Percentiles rank a stretch among this genome's conserved stretches.
Evolutionary conservation across 495 filamentous ascomycete species (phyloP).

Genomic region (Penicillium waksmanii): DNA sequence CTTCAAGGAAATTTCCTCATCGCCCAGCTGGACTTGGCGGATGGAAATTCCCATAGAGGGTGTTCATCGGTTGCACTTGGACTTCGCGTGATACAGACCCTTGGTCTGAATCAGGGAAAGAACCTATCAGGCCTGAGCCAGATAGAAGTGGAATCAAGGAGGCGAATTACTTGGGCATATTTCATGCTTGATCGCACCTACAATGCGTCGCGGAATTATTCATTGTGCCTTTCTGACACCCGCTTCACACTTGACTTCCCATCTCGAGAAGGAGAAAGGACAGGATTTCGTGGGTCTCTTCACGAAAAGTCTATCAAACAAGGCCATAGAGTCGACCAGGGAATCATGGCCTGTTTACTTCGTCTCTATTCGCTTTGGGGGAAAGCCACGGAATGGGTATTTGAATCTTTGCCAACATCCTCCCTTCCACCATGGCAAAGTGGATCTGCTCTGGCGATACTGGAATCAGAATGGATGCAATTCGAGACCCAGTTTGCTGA

Average conservation of each 20-base stretch:
- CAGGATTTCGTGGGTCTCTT: conserved; percentile 13
- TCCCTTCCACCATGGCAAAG: conserved; percentile 32
- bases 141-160: conserved; percentile 17
- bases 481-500: conserved; percentile 37
- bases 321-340: conserved; percentile 30
- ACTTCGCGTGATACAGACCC: conserved; percentile 30
- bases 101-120: conserved; percentile 27
- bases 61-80: conserved; percentile 31
- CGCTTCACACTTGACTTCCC: conserved; percentile 32
- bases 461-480: conserved; percentile 38
- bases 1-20: conserved; percentile 34
- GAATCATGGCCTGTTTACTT: conserved; percentile 29
- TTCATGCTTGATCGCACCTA: conserved; percentile 39
- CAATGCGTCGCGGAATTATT: conserved; percentile 33
- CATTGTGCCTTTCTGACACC: conserved; percentile 32
- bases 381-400: conserved; percentile 34
- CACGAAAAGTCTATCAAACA: conserved; percentile 23
- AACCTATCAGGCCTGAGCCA: conserved; percentile 8
- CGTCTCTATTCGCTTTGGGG: conserved; percentile 34
- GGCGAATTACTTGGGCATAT: conserved; percentile 34
- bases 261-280: background rate
- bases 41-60: conserved; percentile 29
- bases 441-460: conserved; percentile 30
- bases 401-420: conserved; percentile 24
- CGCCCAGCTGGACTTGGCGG: conserved; percentile 34